Conservation (phyloP, 2,329 filamentous ascomycete genomes). For the Stachybotrys elegans region DNA sequence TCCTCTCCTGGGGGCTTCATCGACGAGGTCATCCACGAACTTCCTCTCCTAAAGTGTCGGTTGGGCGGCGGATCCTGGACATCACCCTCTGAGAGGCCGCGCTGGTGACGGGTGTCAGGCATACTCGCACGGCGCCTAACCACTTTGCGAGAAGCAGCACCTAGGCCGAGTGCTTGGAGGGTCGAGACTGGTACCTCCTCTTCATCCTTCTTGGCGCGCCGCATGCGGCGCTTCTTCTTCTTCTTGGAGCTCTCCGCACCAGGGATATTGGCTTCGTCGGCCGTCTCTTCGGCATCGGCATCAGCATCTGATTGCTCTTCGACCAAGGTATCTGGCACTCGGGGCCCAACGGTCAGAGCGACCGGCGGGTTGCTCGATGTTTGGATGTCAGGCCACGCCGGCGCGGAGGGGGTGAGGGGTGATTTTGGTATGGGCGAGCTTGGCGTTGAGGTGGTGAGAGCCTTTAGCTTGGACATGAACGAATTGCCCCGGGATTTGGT, state of each 20-base stretch:
- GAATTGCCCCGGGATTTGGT: slow-evolving; percentile 57
- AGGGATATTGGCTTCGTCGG: slow-evolving; percentile 61
- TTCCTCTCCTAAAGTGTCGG: slow-evolving; percentile 48
- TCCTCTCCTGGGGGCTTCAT: slow-evolving; percentile 45
- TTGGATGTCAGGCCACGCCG: slow-evolving; percentile 28
- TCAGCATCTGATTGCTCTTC: slow-evolving; percentile 43
- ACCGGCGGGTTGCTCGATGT: slow-evolving; percentile 46
- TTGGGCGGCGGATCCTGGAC: slow-evolving; percentile 56
- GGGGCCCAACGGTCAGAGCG: slow-evolving; percentile 35
- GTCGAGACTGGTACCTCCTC: slow-evolving; percentile 63
- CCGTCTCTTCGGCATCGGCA: slow-evolving; percentile 80
- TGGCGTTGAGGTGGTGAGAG: slow-evolving; percentile 57
- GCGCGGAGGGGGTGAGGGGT: slow-evolving; percentile 21
- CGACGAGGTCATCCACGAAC: slow-evolving; percentile 50
- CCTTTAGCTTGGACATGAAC: slow-evolving; percentile 74
- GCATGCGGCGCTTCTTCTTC: slow-evolving; percentile 60
- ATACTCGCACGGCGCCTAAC: slow-evolving; percentile 62
- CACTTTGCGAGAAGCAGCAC: slow-evolving; percentile 36
- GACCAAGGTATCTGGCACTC: slow-evolving; percentile 48
- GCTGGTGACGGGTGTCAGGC: slow-evolving; percentile 56
- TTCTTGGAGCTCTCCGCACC: slow-evolving; percentile 37
- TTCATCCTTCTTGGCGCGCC: slow-evolving; percentile 47
- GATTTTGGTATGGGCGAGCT: slow-evolving; percentile 41
- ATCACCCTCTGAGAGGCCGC: slow-evolving; percentile 70
- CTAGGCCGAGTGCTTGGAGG: slow-evolving; percentile 34